Base-by-base conservation (phyloP, 768 basidiomycete genomes). In the Suillus plorans region DNA sequence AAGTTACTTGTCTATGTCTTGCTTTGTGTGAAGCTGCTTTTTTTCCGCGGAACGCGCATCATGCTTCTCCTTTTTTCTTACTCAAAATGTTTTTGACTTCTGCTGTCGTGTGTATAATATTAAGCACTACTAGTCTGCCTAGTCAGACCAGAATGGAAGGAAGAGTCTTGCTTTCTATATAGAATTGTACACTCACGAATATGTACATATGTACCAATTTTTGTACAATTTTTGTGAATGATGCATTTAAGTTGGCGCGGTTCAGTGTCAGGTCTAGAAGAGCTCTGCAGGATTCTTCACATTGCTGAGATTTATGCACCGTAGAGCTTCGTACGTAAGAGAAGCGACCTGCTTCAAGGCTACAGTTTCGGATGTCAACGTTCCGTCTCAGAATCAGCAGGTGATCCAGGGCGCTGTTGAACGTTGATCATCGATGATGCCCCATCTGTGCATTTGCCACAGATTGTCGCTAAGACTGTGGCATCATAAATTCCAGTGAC, bases 331-430 rank as follows among this genome's bases (percentile, higher is more conserved):
- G 18, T 74, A 73, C 47, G 68, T 74, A 14, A 52, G 69, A 45
- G 72, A 73, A 63, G 72, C 72, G 10, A 65, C 69, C n/a, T 69
- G 72, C 20, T 74, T 72, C 66, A 72, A 69, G 49, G n/a, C 50
- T n/a, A 72, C 64, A 2, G 49, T 58, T 63, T 42, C 57, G 25
- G 60, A 36, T 14, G 41, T 72, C 55, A 58, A 69, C 22, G 59
- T 59, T 28, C 68, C 65, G 7, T 61, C 66, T 14, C 66, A 68
- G 18, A 64, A 69, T 31, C 37, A 64, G 41, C 60, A 74, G 25
- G 68, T 72, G 50, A 66, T 73, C 49, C 64, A 70, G 37, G 68
- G 44, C 1, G 71, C 71, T 14, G 55, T 70, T 42, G 60, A 73
- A n/a, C n/a, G n/a, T n/a, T n/a, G n/a, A n/a, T n/a, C n/a, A n/a